These are phyloP conservation scores for Acorus gramineus DNA, from an alignment of 106 monocot species.

Conservation along the genomic window DNA sequence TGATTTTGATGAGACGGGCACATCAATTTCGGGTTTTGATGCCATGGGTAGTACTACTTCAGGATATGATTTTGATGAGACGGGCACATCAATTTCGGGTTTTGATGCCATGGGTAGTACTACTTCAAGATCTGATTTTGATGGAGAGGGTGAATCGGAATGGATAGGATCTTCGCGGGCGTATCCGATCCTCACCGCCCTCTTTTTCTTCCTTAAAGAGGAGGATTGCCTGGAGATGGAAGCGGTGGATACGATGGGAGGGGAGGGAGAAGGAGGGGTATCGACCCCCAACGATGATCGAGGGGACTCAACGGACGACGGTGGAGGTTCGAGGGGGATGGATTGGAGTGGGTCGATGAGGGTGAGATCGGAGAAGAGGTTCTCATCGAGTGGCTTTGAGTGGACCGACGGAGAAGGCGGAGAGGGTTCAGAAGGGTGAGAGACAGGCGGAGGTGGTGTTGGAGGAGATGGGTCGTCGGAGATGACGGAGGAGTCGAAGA, in stretches of 20 bases:
- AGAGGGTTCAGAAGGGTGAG: not conserved
- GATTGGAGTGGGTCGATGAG: slow-evolving; percentile 15
- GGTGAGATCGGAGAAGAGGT: slow-evolving; percentile 91
- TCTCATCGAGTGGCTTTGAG: slow-evolving; percentile 59
- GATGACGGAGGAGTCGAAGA: no score
- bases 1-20: not conserved
- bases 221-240: slow-evolving; percentile 37
- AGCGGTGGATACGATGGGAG: not conserved
- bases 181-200: slow-evolving; percentile 76
- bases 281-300: no score
- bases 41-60: no score
- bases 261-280: not conserved
- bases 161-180: slow-evolving; percentile 33
- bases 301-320: not conserved
- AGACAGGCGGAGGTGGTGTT: no score
- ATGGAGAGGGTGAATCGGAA: not conserved
- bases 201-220: slow-evolving; percentile 69
- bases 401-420: not conserved
- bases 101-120: no score
- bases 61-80: no score
- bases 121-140: no score
- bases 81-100: no score
- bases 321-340: not conserved
- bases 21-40: no score
- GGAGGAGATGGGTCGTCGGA: no score